Evolutionary conservation across 148 eudicot genomes (phyloP), one percentile per base, ranked within the genome.

Genomic region (Fagopyrum tataricum): DNA sequence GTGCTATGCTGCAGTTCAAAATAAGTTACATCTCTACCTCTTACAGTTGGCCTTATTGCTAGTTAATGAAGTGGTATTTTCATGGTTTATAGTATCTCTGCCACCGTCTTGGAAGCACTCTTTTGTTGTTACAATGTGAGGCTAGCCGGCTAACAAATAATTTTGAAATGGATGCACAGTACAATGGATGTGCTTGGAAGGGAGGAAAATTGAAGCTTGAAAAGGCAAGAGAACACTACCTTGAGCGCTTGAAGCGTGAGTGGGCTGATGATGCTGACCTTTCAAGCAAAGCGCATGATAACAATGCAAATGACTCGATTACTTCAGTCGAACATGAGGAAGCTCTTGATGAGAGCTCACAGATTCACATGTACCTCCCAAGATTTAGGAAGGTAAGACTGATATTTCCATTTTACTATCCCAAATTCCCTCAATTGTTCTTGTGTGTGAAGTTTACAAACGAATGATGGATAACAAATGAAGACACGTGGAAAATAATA

Each of bases 161-260:
- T 24, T 24, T 55, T 59, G 42, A 43, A 64, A 64, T 39, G 18
- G 1, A 72, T 74, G 26, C 81, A 52, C 88, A 95, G 99, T 95
- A 95, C 72, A 95, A 90, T 81, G 99, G 99, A 64, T 95, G 99
- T 73, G 78, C 82, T 84, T 95, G 99, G 99, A 95, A 92, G 78
- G 97, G 99, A 76, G 96, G 97, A 55, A 95, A 80, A 79, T 79
- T 95, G 76, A 88, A 82, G 80, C 92, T 95, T 47, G 99, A 95
- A 86, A 92, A 90, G 81, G 97, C 97, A 47, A 95, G 82, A 78
- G 92, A 92, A 73, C 92, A 92, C 76, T 92, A 87, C 83, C 82
- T 85, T 80, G 81, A 81, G 75, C 86, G 87, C 44, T 64, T 95
- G 84, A 79, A 80, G 77, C 81, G 79, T 68, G 99, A 95, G 73